phyloP scores from a whole-genome alignment of 2,329 filamentous ascomycete genomes.

The Teratosphaeriaceae sp. region DNA sequence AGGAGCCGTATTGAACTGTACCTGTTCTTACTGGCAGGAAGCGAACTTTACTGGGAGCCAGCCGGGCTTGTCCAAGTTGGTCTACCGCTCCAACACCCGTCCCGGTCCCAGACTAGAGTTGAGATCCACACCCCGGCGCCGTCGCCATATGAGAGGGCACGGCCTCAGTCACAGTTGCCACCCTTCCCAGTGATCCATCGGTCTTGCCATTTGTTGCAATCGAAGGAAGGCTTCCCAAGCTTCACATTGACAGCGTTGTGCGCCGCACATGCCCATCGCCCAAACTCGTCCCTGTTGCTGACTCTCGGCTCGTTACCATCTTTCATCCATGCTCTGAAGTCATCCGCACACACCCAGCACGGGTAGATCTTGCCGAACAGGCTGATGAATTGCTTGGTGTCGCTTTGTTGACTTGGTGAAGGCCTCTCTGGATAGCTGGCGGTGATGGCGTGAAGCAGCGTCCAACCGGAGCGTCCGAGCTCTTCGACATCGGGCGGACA shows the following conservation, averaged over 20 bases:
- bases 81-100: too few species aligned
- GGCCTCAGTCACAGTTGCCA: too few species aligned
- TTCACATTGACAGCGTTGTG: constrained; percentile 87
- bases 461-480: constrained; percentile 87
- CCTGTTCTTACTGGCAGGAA: too few species aligned
- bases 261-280: constrained; percentile 74
- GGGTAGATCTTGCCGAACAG: constrained; percentile 85
- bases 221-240: constrained; percentile 83
- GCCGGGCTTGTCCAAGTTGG: too few species aligned
- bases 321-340: constrained; percentile 77
- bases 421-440: constrained; percentile 75
- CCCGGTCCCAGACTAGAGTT: too few species aligned
- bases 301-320: constrained; percentile 59
- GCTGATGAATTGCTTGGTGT: constrained; percentile 70
- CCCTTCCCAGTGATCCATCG: too few species aligned
- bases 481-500: constrained; percentile 87
- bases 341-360: constrained; percentile 91
- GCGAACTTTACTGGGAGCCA: too few species aligned
- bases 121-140: too few species aligned
- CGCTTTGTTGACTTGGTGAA: constrained; percentile 60
- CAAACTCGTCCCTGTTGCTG: constrained; percentile 60
- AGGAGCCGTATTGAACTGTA: too few species aligned
- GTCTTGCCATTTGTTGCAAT: constrained; percentile 87
- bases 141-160: too few species aligned
- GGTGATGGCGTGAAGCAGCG: constrained; percentile 83